Base-by-base conservation (phyloP, 768 basidiomycete genomes). In the Solioccasus polychromus region DNA sequence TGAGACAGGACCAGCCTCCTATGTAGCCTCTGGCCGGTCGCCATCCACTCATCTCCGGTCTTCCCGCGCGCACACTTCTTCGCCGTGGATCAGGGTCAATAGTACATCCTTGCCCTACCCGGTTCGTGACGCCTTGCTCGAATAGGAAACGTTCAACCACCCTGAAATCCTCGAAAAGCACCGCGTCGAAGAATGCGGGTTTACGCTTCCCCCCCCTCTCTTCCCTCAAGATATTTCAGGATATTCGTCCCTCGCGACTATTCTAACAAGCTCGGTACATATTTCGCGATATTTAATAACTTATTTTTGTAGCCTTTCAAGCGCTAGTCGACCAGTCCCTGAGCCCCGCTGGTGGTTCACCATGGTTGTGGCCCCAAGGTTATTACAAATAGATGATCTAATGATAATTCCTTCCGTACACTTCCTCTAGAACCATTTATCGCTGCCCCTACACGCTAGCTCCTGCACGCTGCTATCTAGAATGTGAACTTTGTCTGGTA, bases 61-160 rank as follows among this genome's bases (percentile, higher is more conserved):
- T 64, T 63, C 62, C 62, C 62, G 59, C 55, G 46, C 57, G 30
- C 36, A 24, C 46, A 12, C 50, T 59, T 50, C 53, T 51, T 59
- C 46, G 39, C 59, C 57, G 54, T 62, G 59, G 62, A 54, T 61
- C 62, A 59, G 64, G 62, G 47, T 62, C 53, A 57, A 44, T 42
- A 45, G 39, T 58, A 49, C 24, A 39, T 44, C 64, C 57, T 18
- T 47, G 12, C 47, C 39, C 40, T 26, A 8, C 15, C 57, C 35
- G 47, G 20, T n/a, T 28, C 45, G 41, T 50, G 34, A 20, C 35
- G 15, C 42, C 19, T 42, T n/a, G n/a, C 56, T 26, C 18, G 19
- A 51, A 44, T 42, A 35, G 52, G 59, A 32, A 50, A 40, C n/a
- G 22, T 15, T 35, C 43, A 40, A 45, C 48, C 52, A 48, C 39